A percentile compares a stretch with the other conserved stretches of the same genome.
These are phyloP conservation scores for Colletotrichum eleusines DNA, from an alignment of 2,329 filamentous ascomycete genomes.

Conservation along the genomic window DNA sequence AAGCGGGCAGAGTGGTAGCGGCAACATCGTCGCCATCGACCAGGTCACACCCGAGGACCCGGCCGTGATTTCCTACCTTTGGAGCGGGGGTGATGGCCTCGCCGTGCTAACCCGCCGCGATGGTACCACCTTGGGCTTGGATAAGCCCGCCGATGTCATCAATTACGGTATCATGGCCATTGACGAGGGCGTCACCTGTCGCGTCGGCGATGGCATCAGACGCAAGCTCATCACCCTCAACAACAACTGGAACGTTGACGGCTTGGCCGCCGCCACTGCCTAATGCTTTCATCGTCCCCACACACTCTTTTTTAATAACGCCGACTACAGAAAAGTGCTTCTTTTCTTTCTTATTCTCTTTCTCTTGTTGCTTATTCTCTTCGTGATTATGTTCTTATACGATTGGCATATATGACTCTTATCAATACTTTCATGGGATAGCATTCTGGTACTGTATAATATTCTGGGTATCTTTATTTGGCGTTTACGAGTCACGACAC, in stretches of 20 bases:
- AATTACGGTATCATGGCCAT: conserved; percentile 56
- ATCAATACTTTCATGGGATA: conserved; percentile 7
- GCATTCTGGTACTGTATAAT: conserved; percentile 24
- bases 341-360: too few species aligned
- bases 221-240: conserved; percentile 55
- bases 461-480: neutral
- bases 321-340: conserved; percentile 17
- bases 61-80: conserved; percentile 53
- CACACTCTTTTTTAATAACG: conserved; percentile 28
- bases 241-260: conserved; percentile 54
- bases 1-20: conserved; percentile 1
- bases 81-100: conserved; percentile 53
- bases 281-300: neutral
- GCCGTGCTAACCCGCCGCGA: conserved; percentile 49
- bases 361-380: too few species aligned
- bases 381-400: conserved; percentile 24
- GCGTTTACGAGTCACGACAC: conserved; percentile 28
- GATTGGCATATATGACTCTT: conserved; percentile 23
- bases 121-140: conserved; percentile 51
- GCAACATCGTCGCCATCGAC: conserved; percentile 53
- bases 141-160: conserved; percentile 55
- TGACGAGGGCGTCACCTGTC: conserved; percentile 55
- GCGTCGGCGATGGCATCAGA: conserved; percentile 59
- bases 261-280: conserved; percentile 33
- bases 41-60: conserved; percentile 56